Evolutionary conservation across 495 filamentous ascomycete genomes (phyloP).

Genomic region (Xylaria cubensis): DNA sequence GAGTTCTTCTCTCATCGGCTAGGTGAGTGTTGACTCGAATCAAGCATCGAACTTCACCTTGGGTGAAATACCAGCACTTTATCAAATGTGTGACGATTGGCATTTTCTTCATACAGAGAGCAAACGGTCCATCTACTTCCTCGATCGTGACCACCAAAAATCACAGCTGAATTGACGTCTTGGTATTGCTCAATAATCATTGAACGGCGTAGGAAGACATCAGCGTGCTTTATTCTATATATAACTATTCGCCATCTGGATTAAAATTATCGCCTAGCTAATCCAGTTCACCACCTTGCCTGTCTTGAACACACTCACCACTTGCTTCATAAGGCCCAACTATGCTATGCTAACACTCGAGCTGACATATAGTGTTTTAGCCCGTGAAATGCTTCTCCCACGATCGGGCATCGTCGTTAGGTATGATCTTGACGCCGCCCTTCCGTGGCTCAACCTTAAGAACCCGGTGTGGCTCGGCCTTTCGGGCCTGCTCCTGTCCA

Average conservation of each 20-base stretch:
- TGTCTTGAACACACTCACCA: not conserved
- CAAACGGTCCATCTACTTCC: not conserved
- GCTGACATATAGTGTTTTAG: not conserved
- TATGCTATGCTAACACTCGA: not conserved
- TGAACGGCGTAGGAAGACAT: not conserved
- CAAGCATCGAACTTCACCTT: not conserved
- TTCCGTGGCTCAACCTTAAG: conserved; percentile 35
- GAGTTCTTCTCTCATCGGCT: not conserved
- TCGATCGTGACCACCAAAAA: not conserved
- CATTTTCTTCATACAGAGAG: not conserved
- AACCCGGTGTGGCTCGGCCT: not conserved
- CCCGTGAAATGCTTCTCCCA: conserved; percentile 16
- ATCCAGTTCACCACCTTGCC: not conserved
- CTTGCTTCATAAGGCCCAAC: not conserved
- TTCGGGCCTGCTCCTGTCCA: not conserved
- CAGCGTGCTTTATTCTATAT: not conserved
- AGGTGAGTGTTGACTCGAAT: not conserved
- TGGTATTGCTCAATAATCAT: not conserved
- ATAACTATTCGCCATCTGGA: not conserved
- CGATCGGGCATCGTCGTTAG: not conserved
- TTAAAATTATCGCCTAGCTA: not conserved
- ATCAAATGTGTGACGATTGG: not conserved
- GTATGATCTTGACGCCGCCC: conserved; percentile 12
- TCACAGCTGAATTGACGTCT: too few species aligned
- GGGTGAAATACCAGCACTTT: not conserved